A percentile compares a stretch with the other conserved stretches of the same genome.
These are phyloP conservation scores for Colletotrichum noveboracense DNA, from an alignment of 2,329 filamentous ascomycete species.

Conservation along the genomic window DNA sequence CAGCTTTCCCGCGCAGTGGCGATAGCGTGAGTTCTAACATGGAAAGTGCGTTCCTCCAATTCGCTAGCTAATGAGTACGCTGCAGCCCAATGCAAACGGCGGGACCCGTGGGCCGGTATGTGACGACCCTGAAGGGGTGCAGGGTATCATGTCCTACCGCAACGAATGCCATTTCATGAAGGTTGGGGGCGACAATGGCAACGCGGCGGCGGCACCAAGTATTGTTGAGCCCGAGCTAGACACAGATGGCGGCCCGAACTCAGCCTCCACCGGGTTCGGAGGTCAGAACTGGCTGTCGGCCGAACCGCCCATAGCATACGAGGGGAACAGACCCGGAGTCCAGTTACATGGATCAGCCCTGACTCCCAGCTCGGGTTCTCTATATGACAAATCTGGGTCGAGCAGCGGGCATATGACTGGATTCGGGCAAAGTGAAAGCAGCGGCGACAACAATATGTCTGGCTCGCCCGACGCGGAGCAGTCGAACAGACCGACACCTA, in stretches of 20 bases:
- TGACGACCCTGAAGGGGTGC: conserved; percentile 32
- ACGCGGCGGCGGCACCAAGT: conserved; percentile 42
- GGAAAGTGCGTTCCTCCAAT: neutral
- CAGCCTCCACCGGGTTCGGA: conserved; percentile 31
- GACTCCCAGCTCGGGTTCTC: conserved; percentile 23
- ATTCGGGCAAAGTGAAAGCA: conserved; percentile 47
- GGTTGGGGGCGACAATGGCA: conserved; percentile 42
- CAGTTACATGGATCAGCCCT: conserved; percentile 9
- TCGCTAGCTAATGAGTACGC: conserved; percentile 25
- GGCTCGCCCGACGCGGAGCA: conserved; percentile 53
- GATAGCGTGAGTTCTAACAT: conserved; percentile 51
- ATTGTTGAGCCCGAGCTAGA: conserved; percentile 42
- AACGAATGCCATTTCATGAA: conserved; percentile 51
- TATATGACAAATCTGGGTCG: conserved; percentile 35
- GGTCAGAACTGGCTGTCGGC: conserved; percentile 42
- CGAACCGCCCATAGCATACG: conserved; percentile 41
- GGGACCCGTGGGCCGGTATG: conserved; percentile 30
- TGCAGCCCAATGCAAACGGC: conserved; percentile 31
- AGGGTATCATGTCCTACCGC: conserved; percentile 48
- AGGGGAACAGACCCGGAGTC: conserved; percentile 18
- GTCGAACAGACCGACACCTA: conserved; percentile 64
- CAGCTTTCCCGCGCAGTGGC: conserved; percentile 57
- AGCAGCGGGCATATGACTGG: conserved; percentile 33
- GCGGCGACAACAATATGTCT: conserved; percentile 49
- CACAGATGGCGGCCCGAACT: conserved; percentile 23